A percentile compares a stretch with the other conserved stretches of the same genome.
phyloP scores from a whole-genome alignment of 495 filamentous ascomycete genomes.

The Penicillium chermesinum region DNA sequence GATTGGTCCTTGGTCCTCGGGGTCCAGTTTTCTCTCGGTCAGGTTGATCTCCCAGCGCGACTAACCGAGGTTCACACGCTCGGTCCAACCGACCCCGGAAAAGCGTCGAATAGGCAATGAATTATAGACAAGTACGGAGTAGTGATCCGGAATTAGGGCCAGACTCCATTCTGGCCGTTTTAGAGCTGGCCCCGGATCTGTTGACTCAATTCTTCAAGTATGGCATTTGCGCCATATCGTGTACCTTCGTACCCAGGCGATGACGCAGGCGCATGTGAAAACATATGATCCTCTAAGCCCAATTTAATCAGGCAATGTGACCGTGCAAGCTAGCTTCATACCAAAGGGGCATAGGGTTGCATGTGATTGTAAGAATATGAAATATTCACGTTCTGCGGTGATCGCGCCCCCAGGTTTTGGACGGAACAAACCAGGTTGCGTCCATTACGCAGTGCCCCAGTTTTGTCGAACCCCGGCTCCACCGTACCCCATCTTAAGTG shows the following conservation, averaged over 20 bases:
- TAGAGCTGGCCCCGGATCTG: neutral
- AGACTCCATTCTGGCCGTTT: neutral
- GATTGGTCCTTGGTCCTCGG: neutral
- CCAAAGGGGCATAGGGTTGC: too few species aligned
- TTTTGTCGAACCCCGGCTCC: neutral
- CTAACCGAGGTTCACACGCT: neutral
- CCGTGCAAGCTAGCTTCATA: too few species aligned
- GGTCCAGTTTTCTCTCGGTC: neutral
- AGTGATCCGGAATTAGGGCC: too few species aligned
- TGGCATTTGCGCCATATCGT: too few species aligned
- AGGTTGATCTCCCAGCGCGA: neutral
- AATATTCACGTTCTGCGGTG: neutral
- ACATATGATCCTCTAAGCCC: slow-evolving; percentile 1
- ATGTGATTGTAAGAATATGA: too few species aligned
- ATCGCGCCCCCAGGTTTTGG: slow-evolving; percentile 10
- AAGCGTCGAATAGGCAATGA: neutral
- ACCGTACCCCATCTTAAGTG: neutral
- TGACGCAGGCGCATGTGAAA: slow-evolving; percentile 15
- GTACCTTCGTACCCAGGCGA: too few species aligned
- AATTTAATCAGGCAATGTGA: slow-evolving; percentile 8
- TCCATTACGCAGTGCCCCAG: neutral
- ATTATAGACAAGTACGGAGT: neutral
- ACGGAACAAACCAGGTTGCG: neutral
- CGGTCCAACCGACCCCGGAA: neutral
- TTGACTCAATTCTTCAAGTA: too few species aligned